These are phyloP conservation scores for Aspergillus bombycis DNA, from an alignment of 2,329 filamentous ascomycete species.

Conservation along the genomic window DNA sequence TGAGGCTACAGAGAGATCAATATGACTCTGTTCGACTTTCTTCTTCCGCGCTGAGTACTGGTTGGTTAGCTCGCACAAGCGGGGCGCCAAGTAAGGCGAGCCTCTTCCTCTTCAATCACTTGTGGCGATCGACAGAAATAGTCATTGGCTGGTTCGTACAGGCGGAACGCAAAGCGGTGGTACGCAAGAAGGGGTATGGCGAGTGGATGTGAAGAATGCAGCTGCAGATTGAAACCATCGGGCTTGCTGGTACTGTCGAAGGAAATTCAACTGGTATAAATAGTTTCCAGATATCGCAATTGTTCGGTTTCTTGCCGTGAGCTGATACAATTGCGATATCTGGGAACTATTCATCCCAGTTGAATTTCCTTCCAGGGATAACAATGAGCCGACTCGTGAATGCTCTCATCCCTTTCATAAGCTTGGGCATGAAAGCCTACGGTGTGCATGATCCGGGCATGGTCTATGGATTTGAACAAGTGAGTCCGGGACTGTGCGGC, in stretches of 20 bases:
- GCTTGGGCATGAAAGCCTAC: constrained; percentile 9
- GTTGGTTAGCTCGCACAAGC: constrained; percentile 14
- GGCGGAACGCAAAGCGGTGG: neutral
- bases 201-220: constrained; percentile 3
- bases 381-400: constrained; percentile 8
- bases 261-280: constrained; percentile 10
- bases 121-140: neutral
- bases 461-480: constrained; percentile 11
- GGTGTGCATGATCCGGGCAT: constrained; percentile 6
- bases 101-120: neutral
- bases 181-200: neutral
- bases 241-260: neutral
- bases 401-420: constrained; percentile 4
- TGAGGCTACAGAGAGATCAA: too few species aligned
- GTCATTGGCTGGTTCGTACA: neutral
- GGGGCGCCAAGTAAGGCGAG: constrained; percentile 3
- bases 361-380: too few species aligned
- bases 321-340: too few species aligned
- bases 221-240: neutral
- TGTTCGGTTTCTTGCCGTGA: neutral
- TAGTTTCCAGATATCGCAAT: constrained; percentile 7
- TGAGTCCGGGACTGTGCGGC: neutral
- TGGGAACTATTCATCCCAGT: too few species aligned
- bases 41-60: neutral
- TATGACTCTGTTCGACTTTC: too few species aligned